phyloP scores from a whole-genome alignment of 1,284 basidiomycete species.

The Sporisorium scitamineum region DNA sequence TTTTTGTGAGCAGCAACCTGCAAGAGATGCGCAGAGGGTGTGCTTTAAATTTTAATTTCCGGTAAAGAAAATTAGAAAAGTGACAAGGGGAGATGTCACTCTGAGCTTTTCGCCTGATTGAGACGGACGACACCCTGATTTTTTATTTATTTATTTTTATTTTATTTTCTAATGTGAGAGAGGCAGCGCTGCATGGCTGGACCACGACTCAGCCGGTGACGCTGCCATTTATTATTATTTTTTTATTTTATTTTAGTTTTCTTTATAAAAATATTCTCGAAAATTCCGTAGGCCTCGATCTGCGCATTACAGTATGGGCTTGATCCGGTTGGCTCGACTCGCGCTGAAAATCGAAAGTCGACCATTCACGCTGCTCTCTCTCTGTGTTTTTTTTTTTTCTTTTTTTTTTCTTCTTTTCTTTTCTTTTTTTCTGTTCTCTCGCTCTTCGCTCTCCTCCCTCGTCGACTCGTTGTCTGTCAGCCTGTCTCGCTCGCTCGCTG shows the following conservation, averaged over 20 bases:
- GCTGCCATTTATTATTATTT: neutral
- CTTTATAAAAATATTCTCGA: neutral
- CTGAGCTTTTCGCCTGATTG: conserved; percentile 3
- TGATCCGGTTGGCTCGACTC: conserved; percentile 2
- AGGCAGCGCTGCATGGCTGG: neutral
- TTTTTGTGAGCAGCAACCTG: neutral
- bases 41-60: neutral
- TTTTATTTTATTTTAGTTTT: neutral
- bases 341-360: conserved; percentile 4
- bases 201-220: neutral
- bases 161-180: neutral
- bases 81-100: conserved; percentile 19
- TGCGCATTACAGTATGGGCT: neutral
- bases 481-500: neutral
- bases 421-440: too few relatives aligned
- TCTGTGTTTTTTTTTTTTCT: neutral
- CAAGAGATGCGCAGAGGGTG: neutral
- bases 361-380: neutral
- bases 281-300: neutral
- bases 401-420: neutral
- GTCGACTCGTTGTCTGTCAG: too few relatives aligned
- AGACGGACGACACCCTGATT: conserved; percentile 2
- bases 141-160: too few relatives aligned
- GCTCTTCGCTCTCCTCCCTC: too few relatives aligned
- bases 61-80: neutral